phyloP scores from a whole-genome alignment of 352 stramenopile genomes.

The Phytophthora cryptogea region DNA sequence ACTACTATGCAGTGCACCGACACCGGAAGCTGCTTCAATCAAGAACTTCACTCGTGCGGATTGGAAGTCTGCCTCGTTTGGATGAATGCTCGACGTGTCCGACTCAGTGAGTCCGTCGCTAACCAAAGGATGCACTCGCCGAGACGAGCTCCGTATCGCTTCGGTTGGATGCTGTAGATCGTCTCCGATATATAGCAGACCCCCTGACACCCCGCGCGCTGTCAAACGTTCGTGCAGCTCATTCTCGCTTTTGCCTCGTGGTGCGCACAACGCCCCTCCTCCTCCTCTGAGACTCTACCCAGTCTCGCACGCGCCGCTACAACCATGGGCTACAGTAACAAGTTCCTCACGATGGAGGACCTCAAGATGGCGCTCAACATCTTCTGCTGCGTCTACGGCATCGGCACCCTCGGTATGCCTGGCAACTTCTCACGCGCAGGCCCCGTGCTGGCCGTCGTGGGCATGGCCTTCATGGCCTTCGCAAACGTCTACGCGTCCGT shows the following conservation, averaged over 20 bases:
- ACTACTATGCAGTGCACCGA: too few relatives aligned
- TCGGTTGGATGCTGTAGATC: too few relatives aligned
- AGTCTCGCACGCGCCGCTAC: neutral
- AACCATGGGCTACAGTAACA: conserved; percentile 20
- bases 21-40: too few relatives aligned
- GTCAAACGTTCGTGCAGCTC: conserved; percentile 1
- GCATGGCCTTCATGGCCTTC: conserved; percentile 44
- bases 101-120: conserved; percentile 11
- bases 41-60: conserved; percentile 2
- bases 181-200: neutral
- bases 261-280: conserved; percentile 3
- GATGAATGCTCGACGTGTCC: conserved; percentile 15
- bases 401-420: conserved; percentile 29
- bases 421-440: conserved; percentile 26
- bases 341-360: conserved; percentile 20
- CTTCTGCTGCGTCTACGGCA: conserved; percentile 32
- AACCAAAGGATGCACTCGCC: conserved; percentile 12
- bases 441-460: conserved; percentile 29
- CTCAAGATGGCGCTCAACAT: conserved; percentile 31
- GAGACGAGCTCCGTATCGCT: conserved; percentile 25
- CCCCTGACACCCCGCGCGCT: neutral
- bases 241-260: conserved; percentile 15
- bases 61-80: conserved; percentile 18
- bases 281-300: neutral
- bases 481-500: conserved; percentile 47